phyloP scores from a whole-genome alignment of 805 yeast genomes.

The Nakazawaea anatomiae region DNA sequence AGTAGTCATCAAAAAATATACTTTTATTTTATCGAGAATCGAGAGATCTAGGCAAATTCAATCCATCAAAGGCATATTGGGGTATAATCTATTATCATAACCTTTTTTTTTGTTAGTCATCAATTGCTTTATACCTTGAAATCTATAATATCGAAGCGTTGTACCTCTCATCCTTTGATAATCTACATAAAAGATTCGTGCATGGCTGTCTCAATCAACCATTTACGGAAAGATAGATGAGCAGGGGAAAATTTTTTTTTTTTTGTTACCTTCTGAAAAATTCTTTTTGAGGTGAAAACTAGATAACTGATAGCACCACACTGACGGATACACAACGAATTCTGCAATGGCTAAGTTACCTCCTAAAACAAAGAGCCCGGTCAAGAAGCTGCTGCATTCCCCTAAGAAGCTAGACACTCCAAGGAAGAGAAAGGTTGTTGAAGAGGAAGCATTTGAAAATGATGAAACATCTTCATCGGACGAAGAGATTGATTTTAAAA shows the following conservation, averaged over 20 bases:
- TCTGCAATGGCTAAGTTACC: not conserved
- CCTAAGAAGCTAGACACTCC: conserved; percentile 8
- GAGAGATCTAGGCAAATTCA: no score
- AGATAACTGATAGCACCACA: no score
- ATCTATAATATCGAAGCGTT: no score
- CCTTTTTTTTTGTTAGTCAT: not conserved
- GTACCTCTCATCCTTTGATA: not conserved
- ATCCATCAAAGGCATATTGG: no score
- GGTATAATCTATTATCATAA: no score
- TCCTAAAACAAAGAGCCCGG: not conserved
- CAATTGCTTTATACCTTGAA: no score
- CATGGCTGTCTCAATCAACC: not conserved
- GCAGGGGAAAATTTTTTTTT: not conserved
- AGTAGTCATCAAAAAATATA: no score
- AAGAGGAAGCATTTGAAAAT: not conserved
- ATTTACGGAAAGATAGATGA: not conserved
- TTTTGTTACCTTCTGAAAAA: not conserved
- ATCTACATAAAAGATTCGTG: not conserved
- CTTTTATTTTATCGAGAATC: no score
- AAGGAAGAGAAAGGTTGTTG: conserved; percentile 9
- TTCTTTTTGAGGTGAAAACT: not conserved
- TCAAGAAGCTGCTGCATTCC: not conserved
- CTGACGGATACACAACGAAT: no score
- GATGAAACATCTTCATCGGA: conserved; percentile 2
- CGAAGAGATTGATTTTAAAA: conserved; percentile 9